Evolutionary conservation across 306 rosid genomes (phyloP), one percentile per base, ranked within the genome.

Genomic region (Begonia peltatifolia): DNA sequence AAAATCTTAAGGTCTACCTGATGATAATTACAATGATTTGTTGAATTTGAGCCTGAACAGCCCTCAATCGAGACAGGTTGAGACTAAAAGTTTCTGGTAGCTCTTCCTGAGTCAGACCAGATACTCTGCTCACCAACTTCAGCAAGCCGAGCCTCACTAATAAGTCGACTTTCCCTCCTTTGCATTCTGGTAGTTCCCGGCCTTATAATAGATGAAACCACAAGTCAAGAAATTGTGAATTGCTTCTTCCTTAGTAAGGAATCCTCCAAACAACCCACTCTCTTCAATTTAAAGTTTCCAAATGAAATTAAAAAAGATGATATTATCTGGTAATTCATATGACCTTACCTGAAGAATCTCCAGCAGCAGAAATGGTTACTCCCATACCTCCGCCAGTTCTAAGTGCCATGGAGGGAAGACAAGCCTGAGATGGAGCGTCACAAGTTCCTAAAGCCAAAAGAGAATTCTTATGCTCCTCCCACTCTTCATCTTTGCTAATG

Each of bases 1-100:
- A 30, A 30, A 30, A 30, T 30, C 38, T 30, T 6, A 30, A 30
- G 38, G 6, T 30, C 67, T 73, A 89, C 99, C 99, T 86, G 0
- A 84, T 65, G 38, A 85, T 66, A 35, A 76, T 74, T 54, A 83
- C 99, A 54, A 85, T 71, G 55, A 90, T 77, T 76, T 85, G 85
- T 69, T 90, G 99, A 56, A 83, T 51, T 76, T 79, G 84, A 69
- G 93, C 81, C 74, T 90, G 99, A 64, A 83, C 76, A 52, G 76
- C 76, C 76, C 95, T 90, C 66, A 90, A 71, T 75, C 95, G 77
- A 11, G 65, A 47, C 58, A 77, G 79, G 71, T 86, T 90, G 9
- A 83, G 84, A 59, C 53, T 71, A 35, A 83, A 60, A 48, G 94
- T 86, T 74, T 90, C 99, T 0, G 94, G 95, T 14, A 90, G 56